Evolutionary conservation across 768 basidiomycete species (phyloP), one percentile per base, ranked within the genome.

Genomic region (Kondoa subrosea): DNA sequence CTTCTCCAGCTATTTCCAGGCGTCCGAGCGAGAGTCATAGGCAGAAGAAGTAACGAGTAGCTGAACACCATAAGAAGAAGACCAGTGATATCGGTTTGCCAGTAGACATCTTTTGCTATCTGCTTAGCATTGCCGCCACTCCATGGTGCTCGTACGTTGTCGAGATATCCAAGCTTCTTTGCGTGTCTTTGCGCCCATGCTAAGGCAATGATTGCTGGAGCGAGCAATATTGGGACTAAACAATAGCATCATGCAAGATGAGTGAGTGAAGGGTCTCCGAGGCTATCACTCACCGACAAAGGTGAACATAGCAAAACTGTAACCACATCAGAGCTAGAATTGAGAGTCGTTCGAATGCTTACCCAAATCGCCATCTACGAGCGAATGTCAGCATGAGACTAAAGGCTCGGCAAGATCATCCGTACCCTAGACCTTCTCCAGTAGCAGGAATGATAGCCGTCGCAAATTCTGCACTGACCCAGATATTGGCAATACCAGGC

Each of bases 1-100:
- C 66, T 34, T 1, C 40, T 50, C 77, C 77, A 78, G 8, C 21
- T 29, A 32, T n/a, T 68, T 57, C 12, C 59, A 25, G 58, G 8
- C 8, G n/a, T 12, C 14, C 58, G 58, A 4, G 58, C 58, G 14
- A 78, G 71, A 0, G 77, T 75, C 68, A 78, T 75, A 0, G 77
- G 77, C 0, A 77, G 67, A 15, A 78, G 74, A 71, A 78, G 73
- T n/a, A 78, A 64, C 0, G 73, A 66, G 26, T 76, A 69, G n/a
- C 70, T 65, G 2, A 71, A 32, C 56, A 33, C 56, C 21, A 70
- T 65, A 16, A 78, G 70, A 65, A 78, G 68, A 8, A 76, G 57
- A 26, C 77, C 77, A 65, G 77, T 63, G 56, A 77, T 67, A 68
- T 78, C 77, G 26, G 76, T 60, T 64, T 78, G 75, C 75, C 75